Evolutionary conservation across 345 rosid species (phyloP).

Genomic region (Eucalyptus sp.): DNA sequence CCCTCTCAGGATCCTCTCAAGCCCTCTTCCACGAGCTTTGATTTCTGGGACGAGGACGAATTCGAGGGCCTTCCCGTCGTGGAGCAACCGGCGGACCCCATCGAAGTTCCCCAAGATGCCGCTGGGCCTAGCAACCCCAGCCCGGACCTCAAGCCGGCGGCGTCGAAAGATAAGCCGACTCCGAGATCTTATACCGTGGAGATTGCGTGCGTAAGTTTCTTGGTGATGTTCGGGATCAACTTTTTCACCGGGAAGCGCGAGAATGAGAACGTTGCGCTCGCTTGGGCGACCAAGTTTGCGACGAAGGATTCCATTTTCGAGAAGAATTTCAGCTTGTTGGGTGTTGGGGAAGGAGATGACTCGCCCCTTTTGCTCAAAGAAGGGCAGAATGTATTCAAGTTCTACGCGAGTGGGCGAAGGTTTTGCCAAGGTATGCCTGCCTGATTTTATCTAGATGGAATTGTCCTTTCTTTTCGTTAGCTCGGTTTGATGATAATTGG

Average conservation of each 20-base stretch:
- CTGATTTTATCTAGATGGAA: background rate
- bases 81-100: conserved; percentile 4
- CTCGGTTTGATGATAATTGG: background rate
- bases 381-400: conserved; percentile 79
- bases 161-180: background rate
- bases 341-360: conserved; percentile 71
- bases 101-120: conserved; percentile 6
- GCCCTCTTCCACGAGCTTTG: conserved; percentile 35
- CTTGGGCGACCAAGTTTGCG: conserved; percentile 87
- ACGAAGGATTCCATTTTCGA: conserved; percentile 61
- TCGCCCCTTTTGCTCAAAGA: conserved; percentile 83
- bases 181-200: conserved; percentile 40
- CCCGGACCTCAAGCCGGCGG: conserved; percentile 14
- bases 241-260: conserved; percentile 80
- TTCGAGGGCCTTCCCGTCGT: conserved; percentile 76
- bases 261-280: conserved; percentile 74
- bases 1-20: conserved; percentile 2
- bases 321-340: conserved; percentile 59
- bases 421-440: conserved; percentile 56
- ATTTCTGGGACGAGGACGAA: conserved; percentile 95
- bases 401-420: conserved; percentile 92
- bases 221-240: conserved; percentile 53
- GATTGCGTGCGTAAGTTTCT: conserved; percentile 49
- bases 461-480: background rate
- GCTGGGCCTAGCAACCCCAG: background rate